These are phyloP conservation scores for Baudoinia panamericana DNA, from an alignment of 495 filamentous ascomycete genomes.

Conservation along the genomic window DNA sequence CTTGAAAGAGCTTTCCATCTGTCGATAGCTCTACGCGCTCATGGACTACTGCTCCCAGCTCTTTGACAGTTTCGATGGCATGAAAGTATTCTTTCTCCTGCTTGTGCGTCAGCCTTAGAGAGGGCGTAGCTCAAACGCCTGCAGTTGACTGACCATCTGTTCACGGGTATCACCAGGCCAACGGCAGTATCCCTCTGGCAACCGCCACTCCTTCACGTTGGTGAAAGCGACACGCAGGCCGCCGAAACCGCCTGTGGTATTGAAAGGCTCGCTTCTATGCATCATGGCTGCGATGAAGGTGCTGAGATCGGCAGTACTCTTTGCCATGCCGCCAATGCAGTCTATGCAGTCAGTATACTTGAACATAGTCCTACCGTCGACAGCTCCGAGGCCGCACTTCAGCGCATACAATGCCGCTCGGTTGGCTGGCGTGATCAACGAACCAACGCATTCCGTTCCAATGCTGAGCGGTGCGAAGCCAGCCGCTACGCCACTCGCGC, in stretches of 20 bases:
- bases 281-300: slow-evolving; percentile 24
- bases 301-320: slow-evolving; percentile 25
- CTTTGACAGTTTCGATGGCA: not conserved
- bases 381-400: slow-evolving; percentile 23
- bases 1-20: not conserved
- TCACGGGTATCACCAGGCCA: not conserved
- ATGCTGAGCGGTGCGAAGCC: slow-evolving; percentile 26
- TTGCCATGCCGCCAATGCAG: slow-evolving; percentile 26
- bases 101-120: not conserved
- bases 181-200: not conserved
- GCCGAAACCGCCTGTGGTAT: slow-evolving; percentile 1
- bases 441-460: slow-evolving; percentile 26
- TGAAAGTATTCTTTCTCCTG: not conserved
- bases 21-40: slow-evolving; percentile 4
- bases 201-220: slow-evolving; percentile 1
- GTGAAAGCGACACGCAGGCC: slow-evolving; percentile 5
- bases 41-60: not conserved
- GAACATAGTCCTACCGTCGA: slow-evolving; percentile 24
- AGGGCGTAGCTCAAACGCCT: not conserved
- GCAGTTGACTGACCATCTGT: not conserved
- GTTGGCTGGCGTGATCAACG: slow-evolving; percentile 26
- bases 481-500: slow-evolving; percentile 22
- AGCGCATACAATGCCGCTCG: slow-evolving; percentile 25
- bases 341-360: slow-evolving; percentile 22
- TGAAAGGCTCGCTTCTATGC: slow-evolving; percentile 1